Conservation (phyloP, 1,139 yeast species). For the Blastobotrys apis region DNA sequence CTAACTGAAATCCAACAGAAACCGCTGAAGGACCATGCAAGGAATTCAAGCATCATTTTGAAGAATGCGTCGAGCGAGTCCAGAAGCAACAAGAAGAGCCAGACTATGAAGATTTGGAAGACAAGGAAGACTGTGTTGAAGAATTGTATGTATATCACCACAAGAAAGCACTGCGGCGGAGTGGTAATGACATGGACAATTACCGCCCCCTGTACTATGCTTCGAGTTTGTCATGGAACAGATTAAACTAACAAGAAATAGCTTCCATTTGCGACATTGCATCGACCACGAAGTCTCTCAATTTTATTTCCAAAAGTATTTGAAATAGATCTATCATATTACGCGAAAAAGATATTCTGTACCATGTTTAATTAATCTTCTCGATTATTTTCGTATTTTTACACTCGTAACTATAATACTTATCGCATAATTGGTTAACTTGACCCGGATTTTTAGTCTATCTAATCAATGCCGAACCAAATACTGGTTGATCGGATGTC, state of each 20-base stretch:
- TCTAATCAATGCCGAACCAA: too few relatives aligned
- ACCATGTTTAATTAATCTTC: too few relatives aligned
- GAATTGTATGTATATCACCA: slow-evolving; percentile 48
- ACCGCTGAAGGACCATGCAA: slow-evolving; percentile 64
- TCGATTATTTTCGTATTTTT: too few relatives aligned
- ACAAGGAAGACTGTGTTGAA: slow-evolving; percentile 96
- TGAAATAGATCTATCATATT: slow-evolving; percentile 11
- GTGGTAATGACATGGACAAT: background rate
- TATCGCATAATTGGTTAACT: too few relatives aligned
- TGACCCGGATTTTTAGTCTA: too few relatives aligned
- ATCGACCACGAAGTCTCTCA: slow-evolving; percentile 91
- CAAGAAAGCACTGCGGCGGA: background rate
- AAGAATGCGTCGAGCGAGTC: slow-evolving; percentile 94
- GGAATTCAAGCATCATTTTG: slow-evolving; percentile 79
- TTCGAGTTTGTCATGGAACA: too few relatives aligned
- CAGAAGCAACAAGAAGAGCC: slow-evolving; percentile 79
- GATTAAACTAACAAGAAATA: slow-evolving; percentile 22
- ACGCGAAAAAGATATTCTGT: too few relatives aligned
- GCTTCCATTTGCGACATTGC: slow-evolving; percentile 93
- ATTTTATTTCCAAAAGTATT: slow-evolving; percentile 68
- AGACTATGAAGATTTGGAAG: slow-evolving; percentile 69
- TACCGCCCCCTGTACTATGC: too few relatives aligned
- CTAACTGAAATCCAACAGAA: background rate
- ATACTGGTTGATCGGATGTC: too few relatives aligned
- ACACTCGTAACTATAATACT: too few relatives aligned